Percentiles rank a stretch among this genome's conserved stretches.
phyloP scores from a whole-genome alignment of 2,329 filamentous ascomycete species.

The Fusarium liriodendri region DNA sequence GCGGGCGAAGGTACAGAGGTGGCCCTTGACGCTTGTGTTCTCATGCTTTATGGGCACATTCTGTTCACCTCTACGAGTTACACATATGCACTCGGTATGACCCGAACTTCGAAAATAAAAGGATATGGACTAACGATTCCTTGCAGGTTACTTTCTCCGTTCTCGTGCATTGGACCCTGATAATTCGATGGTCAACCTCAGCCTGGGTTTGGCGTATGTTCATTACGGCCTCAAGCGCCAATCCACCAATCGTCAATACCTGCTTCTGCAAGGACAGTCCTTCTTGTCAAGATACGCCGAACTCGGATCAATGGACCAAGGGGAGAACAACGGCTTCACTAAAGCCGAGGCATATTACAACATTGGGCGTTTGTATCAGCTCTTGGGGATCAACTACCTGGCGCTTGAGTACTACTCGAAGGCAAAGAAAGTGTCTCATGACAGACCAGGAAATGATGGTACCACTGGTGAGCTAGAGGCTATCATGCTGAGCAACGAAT shows the following conservation, averaged over 20 bases:
- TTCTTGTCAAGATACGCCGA: constrained; percentile 70
- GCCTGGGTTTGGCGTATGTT: constrained; percentile 85
- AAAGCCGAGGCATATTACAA: constrained; percentile 53
- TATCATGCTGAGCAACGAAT: constrained; percentile 48
- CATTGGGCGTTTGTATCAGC: constrained; percentile 52
- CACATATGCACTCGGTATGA: constrained; percentile 79
- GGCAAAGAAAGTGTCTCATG: constrained; percentile 39
- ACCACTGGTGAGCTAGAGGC: constrained; percentile 42
- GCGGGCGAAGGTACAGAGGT: constrained; percentile 12
- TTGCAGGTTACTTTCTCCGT: constrained; percentile 81
- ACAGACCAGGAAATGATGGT: neutral
- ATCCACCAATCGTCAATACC: constrained; percentile 88
- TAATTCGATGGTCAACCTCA: constrained; percentile 84
- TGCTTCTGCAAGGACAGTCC: constrained; percentile 84
- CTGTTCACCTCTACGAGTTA: constrained; percentile 87
- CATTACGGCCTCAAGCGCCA: constrained; percentile 92
- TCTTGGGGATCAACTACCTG: constrained; percentile 57
- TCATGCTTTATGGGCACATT: constrained; percentile 92
- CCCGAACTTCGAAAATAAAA: neutral
- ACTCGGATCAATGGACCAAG: neutral
- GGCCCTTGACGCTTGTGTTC: constrained; percentile 78
- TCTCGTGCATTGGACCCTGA: constrained; percentile 78
- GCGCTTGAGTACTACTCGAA: constrained; percentile 77
- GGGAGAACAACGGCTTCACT: neutral
- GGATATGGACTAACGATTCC: constrained; percentile 2